phyloP scores from a whole-genome alignment of 2,329 filamentous ascomycete genomes.

The Monosporascus sp. region DNA sequence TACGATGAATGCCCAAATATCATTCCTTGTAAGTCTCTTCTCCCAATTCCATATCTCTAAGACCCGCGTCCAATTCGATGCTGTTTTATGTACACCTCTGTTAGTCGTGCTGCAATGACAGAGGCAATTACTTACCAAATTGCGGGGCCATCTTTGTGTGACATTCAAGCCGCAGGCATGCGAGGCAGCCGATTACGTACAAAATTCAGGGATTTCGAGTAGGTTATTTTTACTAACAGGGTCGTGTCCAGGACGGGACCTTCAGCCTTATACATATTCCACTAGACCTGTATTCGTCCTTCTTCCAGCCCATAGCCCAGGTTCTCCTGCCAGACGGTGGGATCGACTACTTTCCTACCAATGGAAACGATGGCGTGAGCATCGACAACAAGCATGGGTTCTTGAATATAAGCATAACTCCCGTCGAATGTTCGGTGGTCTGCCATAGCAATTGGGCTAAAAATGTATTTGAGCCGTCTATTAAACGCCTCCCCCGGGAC shows the following conservation, averaged over 20 bases:
- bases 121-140: no score
- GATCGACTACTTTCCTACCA: conserved; percentile 26
- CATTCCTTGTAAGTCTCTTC: conserved; percentile 25
- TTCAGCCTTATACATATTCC: conserved; percentile 90
- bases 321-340: conserved; percentile 64
- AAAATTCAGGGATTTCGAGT: not conserved
- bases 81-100: not conserved
- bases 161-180: not conserved
- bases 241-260: conserved; percentile 64
- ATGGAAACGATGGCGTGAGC: conserved; percentile 40
- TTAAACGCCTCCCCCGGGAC: conserved; percentile 55
- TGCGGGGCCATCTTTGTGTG: no score
- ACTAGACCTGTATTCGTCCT: conserved; percentile 66
- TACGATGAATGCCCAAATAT: conserved; percentile 30
- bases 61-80: not conserved
- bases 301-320: conserved; percentile 82
- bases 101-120: not conserved
- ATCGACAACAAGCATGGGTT: conserved; percentile 65
- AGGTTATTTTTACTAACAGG: conserved; percentile 9
- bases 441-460: conserved; percentile 72
- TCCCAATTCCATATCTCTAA: not conserved
- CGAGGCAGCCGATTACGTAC: not conserved
- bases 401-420: conserved; percentile 88
- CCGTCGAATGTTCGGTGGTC: conserved; percentile 86
- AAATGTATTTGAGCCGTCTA: conserved; percentile 68